Percentiles rank a stretch among this genome's conserved stretches.
Conservation (phyloP, 306 rosid genomes). For the Cucumis hystrix region DNA sequence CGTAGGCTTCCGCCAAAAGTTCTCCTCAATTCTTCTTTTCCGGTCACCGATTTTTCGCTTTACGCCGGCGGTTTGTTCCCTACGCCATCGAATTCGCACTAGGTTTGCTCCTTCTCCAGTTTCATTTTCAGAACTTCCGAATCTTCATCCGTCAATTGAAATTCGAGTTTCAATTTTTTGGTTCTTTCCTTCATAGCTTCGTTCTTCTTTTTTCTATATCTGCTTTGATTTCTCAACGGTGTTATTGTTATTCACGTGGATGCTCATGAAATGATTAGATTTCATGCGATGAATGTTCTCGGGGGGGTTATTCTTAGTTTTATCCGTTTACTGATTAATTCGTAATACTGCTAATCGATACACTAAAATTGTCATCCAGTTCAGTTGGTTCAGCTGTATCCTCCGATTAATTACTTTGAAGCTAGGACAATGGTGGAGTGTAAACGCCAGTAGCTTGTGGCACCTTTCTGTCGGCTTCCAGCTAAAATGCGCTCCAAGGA, state of each 20-base stretch:
- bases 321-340: neutral
- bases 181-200: neutral
- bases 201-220: no score
- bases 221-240: neutral
- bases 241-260: neutral
- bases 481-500: constrained; percentile 71
- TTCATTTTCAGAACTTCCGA: neutral
- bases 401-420: neutral
- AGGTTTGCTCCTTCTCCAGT: neutral
- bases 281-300: neutral
- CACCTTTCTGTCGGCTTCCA: neutral
- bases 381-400: neutral
- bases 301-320: neutral
- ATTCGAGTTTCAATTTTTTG: neutral
- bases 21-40: neutral
- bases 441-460: neutral
- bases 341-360: neutral
- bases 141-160: neutral
- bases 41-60: neutral
- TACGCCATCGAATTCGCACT: neutral
- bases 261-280: neutral
- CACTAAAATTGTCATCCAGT: neutral
- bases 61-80: neutral
- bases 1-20: neutral
- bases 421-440: neutral